Evolutionary conservation across 495 filamentous ascomycete genomes (phyloP), one percentile per base, ranked within the genome.

Genomic region (Lepidopterella palustris): DNA sequence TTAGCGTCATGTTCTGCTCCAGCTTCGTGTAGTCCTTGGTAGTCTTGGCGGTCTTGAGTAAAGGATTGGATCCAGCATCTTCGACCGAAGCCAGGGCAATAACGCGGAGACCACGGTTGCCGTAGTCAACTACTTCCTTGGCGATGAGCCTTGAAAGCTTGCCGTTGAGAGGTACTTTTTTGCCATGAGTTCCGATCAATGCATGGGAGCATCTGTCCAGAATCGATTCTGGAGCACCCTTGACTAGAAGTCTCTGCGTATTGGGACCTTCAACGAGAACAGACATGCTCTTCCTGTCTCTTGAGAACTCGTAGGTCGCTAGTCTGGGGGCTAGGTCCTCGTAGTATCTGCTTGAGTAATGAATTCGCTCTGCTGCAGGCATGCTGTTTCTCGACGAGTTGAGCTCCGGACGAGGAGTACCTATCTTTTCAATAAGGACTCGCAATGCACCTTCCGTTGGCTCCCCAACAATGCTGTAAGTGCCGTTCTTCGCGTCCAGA

Each of bases 211-310:
- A 99, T 42, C 95, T 88, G 48, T 95, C 93, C 51, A 97, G 80
- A 62, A 97, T 83, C 6, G 89, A 87, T 73, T 99, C 95, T 10
- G 95, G 95, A 11, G 95, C 95, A 61, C 95, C 95, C 74, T 99
- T 99, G 59, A 97, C 93, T 24, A 99, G 82, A 13, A 99, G 85
- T 69, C 86, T 87, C 71, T 92, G 81, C 31, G 83, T 71, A 42
- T 77, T 78, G 48, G 78, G 82, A 54, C 86, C 57, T n/a, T 66
- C 84, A 49, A 93, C 87, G 18, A 97, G 81, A 27, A 97, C 95
- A 25, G 95, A 99, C 95, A 99, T 99, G 70, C 95, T 97, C 80
- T 99, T 99, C 21, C 95, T 82, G 72, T 97, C 95, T 68, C 95
- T 85, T 4, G 95, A 97, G 74, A 99, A 99, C 71, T 99, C 95